Evolutionary conservation across 768 basidiomycete genomes (phyloP), one percentile per base, ranked within the genome.

Genomic region (Mycena belliarum): DNA sequence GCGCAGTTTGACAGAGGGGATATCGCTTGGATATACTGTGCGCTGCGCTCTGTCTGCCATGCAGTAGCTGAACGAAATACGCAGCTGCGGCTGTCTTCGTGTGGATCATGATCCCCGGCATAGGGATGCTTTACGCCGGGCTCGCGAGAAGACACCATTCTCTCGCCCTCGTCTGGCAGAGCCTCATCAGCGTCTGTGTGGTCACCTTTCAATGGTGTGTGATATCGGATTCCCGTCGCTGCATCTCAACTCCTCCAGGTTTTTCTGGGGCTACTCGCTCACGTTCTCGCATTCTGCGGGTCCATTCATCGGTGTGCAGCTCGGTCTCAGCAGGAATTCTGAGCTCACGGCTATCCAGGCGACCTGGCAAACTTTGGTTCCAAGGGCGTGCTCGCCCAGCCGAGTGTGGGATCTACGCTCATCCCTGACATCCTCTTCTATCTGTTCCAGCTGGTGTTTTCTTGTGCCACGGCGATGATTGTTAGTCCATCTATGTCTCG

Each of bases 261-360:
- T 86, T 74, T 88, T 88, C 77, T 89, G 88, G 89, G 89, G 88
- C 0, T 91, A 79, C 73, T 88, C 87, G 18, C 75, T 91, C 28
- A 81, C 89, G 1, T 91, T 91, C 73, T 84, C 82, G 51, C 83
- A 85, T 12, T 78, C 73, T 0, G 84, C 75, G 9, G 67, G 69
- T 50, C 54, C 29, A 42, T 91, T 77, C 72, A 89, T 91, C 60
- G 89, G 82, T 79, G 49, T 12, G 7, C 12, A 32, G 29, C n/a
- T 32, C 29, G 7, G 29, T 32, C 7, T 32, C 7, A 32, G 29
- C 7, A 6, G 29, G 12, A 32, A 12, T 32, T 32, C 20, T 23
- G 37, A 50, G 21, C 25, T 15, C 40, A 32, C 12, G 29, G 59
- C 29, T 18, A 12, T 52, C 11, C 26, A 6, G 53, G 53, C 18